Evolutionary conservation across 345 rosid species (phyloP).

Genomic region (Syzygium oleosum): DNA sequence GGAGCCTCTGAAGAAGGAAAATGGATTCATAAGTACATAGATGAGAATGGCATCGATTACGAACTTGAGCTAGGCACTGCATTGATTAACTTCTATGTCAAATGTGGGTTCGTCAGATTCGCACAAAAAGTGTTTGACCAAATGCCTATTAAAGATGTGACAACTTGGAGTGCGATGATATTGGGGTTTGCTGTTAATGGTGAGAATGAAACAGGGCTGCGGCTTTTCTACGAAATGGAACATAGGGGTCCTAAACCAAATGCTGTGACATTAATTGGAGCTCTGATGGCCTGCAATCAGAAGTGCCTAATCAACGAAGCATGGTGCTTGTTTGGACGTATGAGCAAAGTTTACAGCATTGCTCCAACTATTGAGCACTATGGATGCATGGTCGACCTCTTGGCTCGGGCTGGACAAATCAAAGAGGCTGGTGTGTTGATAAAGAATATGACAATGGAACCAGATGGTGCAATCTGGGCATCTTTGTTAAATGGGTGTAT

Average conservation of each 20-base stretch:
- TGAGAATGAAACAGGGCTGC: slow-evolving; percentile 11
- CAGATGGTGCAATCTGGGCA: slow-evolving; percentile 21
- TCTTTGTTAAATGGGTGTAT: slow-evolving; percentile 21
- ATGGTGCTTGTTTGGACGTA: slow-evolving; percentile 20
- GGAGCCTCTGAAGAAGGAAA: slow-evolving; percentile 23
- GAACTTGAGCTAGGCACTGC: slow-evolving; percentile 20
- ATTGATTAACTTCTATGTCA: slow-evolving; percentile 20
- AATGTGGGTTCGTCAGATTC: slow-evolving; percentile 11
- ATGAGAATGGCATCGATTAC: slow-evolving; percentile 4
- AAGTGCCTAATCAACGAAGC: slow-evolving; percentile 14
- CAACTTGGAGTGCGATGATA: slow-evolving; percentile 26
- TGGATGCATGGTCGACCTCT: slow-evolving; percentile 29
- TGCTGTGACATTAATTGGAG: slow-evolving; percentile 20
- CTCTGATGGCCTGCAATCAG: slow-evolving; percentile 25
- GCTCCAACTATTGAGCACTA: slow-evolving; percentile 24
- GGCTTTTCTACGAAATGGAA: slow-evolving; percentile 17
- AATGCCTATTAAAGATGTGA: slow-evolving; percentile 20
- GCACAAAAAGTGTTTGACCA: slow-evolving; percentile 14
- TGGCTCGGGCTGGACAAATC: slow-evolving; percentile 21
- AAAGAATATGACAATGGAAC: slow-evolving; percentile 19
- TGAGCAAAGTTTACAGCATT: slow-evolving; percentile 18
- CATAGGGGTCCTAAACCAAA: slow-evolving; percentile 19
- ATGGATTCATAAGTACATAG: slow-evolving; percentile 15
- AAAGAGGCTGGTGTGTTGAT: slow-evolving; percentile 15
- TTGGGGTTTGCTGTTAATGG: slow-evolving; percentile 23